These are phyloP conservation scores for Alnus rubra DNA, from an alignment of 306 rosid species.

Conservation along the genomic window DNA sequence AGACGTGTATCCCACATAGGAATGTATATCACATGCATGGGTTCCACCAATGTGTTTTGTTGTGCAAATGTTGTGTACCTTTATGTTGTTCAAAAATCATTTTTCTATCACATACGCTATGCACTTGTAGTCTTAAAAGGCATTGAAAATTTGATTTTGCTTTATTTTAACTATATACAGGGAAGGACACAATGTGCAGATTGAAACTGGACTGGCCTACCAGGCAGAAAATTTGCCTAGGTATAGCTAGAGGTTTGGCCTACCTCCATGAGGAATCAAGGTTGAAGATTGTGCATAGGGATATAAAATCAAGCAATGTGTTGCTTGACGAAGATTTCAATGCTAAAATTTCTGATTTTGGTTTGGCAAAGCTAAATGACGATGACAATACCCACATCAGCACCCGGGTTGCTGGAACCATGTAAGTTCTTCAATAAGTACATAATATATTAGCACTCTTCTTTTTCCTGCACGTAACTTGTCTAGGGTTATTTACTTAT, in stretches of 20 bases:
- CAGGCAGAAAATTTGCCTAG: slow-evolving; percentile 85
- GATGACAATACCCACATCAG: slow-evolving; percentile 86
- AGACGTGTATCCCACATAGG: slow-evolving; percentile 7
- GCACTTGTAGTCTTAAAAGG: background rate
- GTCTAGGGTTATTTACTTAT: background rate
- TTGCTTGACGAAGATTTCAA: slow-evolving; percentile 81
- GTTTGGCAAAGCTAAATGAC: slow-evolving; percentile 91
- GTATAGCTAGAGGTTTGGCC: slow-evolving; percentile 86
- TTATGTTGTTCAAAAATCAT: too few species aligned
- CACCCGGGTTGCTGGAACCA: slow-evolving; percentile 94
- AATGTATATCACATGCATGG: too few species aligned
- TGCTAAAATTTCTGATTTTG: slow-evolving; percentile 94
- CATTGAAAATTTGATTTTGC: slow-evolving; percentile 6
- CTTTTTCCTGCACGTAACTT: background rate
- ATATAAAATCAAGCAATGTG: slow-evolving; percentile 94
- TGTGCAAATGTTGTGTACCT: too few species aligned
- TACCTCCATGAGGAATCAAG: slow-evolving; percentile 89
- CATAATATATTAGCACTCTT: background rate
- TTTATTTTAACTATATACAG: slow-evolving; percentile 37
- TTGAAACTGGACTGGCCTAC: slow-evolving; percentile 71
- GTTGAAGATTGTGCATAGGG: slow-evolving; percentile 84
- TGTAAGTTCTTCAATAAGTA: slow-evolving; percentile 54
- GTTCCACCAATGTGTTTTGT: too few species aligned
- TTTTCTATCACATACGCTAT: too few species aligned
- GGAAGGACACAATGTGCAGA: slow-evolving; percentile 52